Percentiles rank a stretch among this genome's conserved stretches.
phyloP scores from a whole-genome alignment of 208 protist genomes.

The Giardia muris region DNA sequence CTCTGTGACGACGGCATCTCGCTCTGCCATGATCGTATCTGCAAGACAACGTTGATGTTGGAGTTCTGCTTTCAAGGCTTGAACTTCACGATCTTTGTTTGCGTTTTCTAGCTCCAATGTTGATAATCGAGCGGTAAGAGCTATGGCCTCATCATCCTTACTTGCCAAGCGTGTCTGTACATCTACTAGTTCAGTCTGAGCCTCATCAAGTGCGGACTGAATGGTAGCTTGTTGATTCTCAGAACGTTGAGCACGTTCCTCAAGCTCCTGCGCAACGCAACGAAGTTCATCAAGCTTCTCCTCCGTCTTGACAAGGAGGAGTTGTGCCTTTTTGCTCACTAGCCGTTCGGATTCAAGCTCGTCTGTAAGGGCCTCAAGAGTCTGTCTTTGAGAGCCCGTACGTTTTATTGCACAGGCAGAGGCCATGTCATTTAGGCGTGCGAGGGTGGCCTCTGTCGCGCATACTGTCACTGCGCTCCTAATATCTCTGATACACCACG shows the following conservation, averaged over 20 bases:
- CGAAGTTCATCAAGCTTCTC: not conserved
- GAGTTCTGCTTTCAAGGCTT: not conserved
- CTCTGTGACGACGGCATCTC: not conserved
- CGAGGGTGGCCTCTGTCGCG: not conserved
- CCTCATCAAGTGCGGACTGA: not conserved
- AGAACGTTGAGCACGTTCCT: too few relatives aligned
- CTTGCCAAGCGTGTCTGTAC: not conserved
- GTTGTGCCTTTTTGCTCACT: not conserved
- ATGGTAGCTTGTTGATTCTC: too few relatives aligned
- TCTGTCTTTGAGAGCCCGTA: not conserved
- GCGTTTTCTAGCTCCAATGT: not conserved
- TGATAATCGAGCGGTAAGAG: not conserved
- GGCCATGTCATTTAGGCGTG: not conserved
- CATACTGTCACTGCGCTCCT: not conserved
- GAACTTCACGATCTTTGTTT: not conserved
- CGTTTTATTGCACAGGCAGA: not conserved
- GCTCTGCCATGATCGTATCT: not conserved
- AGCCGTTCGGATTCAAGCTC: not conserved
- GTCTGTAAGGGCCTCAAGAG: not conserved
- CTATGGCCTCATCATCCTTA: not conserved
- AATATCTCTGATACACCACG: not conserved
- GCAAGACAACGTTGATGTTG: not conserved
- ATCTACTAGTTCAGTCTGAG: not conserved
- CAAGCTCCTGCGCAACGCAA: not conserved
- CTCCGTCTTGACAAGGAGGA: not conserved